Base-by-base conservation (phyloP, 257 asterid genomes). In the Plantago elongata region DNA sequence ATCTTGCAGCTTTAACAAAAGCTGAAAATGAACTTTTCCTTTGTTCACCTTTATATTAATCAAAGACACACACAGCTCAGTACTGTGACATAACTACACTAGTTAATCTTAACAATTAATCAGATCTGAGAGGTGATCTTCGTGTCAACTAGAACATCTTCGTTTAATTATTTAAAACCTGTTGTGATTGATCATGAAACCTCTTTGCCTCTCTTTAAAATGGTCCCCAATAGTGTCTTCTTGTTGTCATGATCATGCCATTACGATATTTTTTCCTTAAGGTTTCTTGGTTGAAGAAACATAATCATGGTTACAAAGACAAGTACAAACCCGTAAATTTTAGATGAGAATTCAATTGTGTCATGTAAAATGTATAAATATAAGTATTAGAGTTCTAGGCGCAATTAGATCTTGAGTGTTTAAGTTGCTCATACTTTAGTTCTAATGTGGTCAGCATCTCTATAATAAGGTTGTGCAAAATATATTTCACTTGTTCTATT, bases 211-310 rank as follows among this genome's bases (percentile, higher is more conserved):
- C 57, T 52, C 14, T 60, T 17, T 15, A 30, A 8, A 42, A 69
- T 69, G 68, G 75, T 57, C 75, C 75, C 62, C 15, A 1, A 22
- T 49, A 47, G 56, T 44, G 50, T 70, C 52, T 49, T 48, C 42
- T 54, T 22, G 46, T 70, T 71, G 67, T 64, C 71, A 58, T 54
- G 38, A 54, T 58, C 66, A 44, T 64, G 47, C 47, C 14, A 45
- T 13, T 17, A 59, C 30, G 52, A 43, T 16, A 44, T 11, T 47
- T 27, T 60, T 60, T 29, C 10, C 1, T 3, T 34, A 5, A 11
- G 43, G 27, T 54, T 54, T 52, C 27, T 43, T 27, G 27, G 59
- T 54, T 54, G 27, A 22, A 54, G 40, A 54, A 18, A 54, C 59
- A 54, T 54, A 54, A 54, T 54, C 18, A 54, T 54, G 40, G 9